These are phyloP conservation scores for Penicillium ochrochloron DNA, from an alignment of 495 filamentous ascomycete genomes.

Conservation along the genomic window DNA sequence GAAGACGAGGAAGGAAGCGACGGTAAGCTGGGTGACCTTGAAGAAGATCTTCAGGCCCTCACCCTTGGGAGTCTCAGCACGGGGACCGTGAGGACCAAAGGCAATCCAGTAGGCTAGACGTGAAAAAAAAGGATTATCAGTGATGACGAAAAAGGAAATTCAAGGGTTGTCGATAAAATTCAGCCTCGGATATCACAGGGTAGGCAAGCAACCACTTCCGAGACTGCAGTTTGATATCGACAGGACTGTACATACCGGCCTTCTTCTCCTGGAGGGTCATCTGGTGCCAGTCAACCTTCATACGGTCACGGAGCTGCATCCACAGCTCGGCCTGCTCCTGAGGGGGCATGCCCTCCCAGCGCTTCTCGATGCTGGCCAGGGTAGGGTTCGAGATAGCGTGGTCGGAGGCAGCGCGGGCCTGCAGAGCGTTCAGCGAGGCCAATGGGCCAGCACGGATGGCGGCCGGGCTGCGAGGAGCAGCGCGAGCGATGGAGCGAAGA, in stretches of 20 bases:
- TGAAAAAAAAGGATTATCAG: constrained; percentile 26
- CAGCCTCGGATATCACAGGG: constrained; percentile 31
- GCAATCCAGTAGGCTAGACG: constrained; percentile 94
- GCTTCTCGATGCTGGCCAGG: constrained; percentile 96
- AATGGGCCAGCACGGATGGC: constrained; percentile 48
- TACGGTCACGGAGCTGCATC: constrained; percentile 96
- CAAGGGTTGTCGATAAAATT: constrained; percentile 5
- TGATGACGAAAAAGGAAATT: constrained; percentile 18
- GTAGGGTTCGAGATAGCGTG: constrained; percentile 98
- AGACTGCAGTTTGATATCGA: neutral
- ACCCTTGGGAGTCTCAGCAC: constrained; percentile 76
- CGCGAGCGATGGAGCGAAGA: constrained; percentile 50
- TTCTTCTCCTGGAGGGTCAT: constrained; percentile 97
- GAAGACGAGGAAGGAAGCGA: constrained; percentile 67
- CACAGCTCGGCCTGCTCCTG: constrained; percentile 99
- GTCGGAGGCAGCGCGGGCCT: constrained; percentile 68
- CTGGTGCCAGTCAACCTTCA: constrained; percentile 96
- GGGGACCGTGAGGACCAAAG: constrained; percentile 94
- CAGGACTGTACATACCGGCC: constrained; percentile 76
- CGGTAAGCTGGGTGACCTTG: constrained; percentile 68
- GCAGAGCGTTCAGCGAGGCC: constrained; percentile 51
- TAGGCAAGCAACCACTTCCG: constrained; percentile 12
- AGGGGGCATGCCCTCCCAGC: constrained; percentile 95
- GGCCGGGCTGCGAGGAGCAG: constrained; percentile 52
- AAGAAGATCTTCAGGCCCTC: constrained; percentile 74